Evolutionary conservation across 352 stramenopile genomes (phyloP).

Genomic region (Pythium coloratum): DNA sequence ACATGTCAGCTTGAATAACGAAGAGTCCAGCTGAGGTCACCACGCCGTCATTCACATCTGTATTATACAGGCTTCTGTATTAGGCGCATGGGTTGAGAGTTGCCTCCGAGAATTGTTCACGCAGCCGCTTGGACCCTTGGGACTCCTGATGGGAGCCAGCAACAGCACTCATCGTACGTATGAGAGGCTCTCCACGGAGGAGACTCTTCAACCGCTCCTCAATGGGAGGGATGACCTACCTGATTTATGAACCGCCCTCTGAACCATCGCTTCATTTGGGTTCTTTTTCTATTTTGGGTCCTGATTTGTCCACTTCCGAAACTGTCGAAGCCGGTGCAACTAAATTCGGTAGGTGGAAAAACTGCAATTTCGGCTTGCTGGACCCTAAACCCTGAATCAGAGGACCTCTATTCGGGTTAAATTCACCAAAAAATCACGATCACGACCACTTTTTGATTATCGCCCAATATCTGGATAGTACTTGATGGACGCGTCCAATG

Average conservation of each 20-base stretch:
- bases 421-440: not conserved
- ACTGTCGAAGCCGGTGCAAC: too few relatives aligned
- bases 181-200: too few relatives aligned
- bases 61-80: not conserved
- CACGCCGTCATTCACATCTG: not conserved
- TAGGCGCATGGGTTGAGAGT: not conserved
- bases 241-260: not conserved
- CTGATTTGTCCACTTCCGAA: not conserved
- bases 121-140: not conserved
- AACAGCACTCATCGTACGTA: too few relatives aligned
- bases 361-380: not conserved
- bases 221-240: not conserved
- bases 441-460: too few relatives aligned
- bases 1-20: too few relatives aligned
- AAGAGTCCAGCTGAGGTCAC: not conserved
- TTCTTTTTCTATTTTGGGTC: not conserved
- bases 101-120: not conserved
- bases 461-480: too few relatives aligned
- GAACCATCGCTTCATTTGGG: not conserved
- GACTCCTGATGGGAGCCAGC: too few relatives aligned
- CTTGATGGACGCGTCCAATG: not conserved
- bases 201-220: too few relatives aligned
- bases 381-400: constrained; percentile 8
- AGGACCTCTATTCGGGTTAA: constrained; percentile 1
- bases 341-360: not conserved